These are phyloP conservation scores for Mortierella alpina DNA, from an alignment of 192 early-diverging fungal species.

Conservation along the genomic window DNA sequence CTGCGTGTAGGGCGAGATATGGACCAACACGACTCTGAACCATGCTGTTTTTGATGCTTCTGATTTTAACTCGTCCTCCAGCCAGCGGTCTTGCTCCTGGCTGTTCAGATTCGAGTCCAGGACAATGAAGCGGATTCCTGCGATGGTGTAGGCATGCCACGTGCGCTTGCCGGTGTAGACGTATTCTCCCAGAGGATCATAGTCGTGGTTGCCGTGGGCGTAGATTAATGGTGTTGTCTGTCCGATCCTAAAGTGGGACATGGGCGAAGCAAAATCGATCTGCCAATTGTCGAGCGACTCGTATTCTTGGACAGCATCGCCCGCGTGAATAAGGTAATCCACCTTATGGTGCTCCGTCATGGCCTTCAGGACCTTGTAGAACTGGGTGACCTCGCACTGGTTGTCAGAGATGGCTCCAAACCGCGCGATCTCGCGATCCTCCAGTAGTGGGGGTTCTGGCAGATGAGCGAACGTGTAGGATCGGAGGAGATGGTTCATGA, in stretches of 20 bases:
- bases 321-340: slow-evolving; percentile 74
- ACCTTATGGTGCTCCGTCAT: slow-evolving; percentile 51
- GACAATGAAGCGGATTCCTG: slow-evolving; percentile 72
- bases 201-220: slow-evolving; percentile 82
- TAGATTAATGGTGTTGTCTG: slow-evolving; percentile 73
- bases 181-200: slow-evolving; percentile 64
- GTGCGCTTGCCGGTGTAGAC: slow-evolving; percentile 64
- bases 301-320: slow-evolving; percentile 74
- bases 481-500: slow-evolving; percentile 31
- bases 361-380: slow-evolving; percentile 33
- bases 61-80: slow-evolving; percentile 67
- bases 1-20: slow-evolving; percentile 80
- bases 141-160: slow-evolving; percentile 68
- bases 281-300: slow-evolving; percentile 74
- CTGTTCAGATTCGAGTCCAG: slow-evolving; percentile 76
- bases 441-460: slow-evolving; percentile 51
- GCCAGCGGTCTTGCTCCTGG: slow-evolving; percentile 69
- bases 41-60: slow-evolving; percentile 60
- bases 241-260: slow-evolving; percentile 64
- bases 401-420: slow-evolving; percentile 63
- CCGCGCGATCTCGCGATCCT: slow-evolving; percentile 55
- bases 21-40: slow-evolving; percentile 76
- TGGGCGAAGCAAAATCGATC: slow-evolving; percentile 71
- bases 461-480: slow-evolving; percentile 46
- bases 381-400: slow-evolving; percentile 46